These are phyloP conservation scores for Soucietia sequanensis DNA, from an alignment of 805 yeast genomes.

Conservation along the genomic window DNA sequence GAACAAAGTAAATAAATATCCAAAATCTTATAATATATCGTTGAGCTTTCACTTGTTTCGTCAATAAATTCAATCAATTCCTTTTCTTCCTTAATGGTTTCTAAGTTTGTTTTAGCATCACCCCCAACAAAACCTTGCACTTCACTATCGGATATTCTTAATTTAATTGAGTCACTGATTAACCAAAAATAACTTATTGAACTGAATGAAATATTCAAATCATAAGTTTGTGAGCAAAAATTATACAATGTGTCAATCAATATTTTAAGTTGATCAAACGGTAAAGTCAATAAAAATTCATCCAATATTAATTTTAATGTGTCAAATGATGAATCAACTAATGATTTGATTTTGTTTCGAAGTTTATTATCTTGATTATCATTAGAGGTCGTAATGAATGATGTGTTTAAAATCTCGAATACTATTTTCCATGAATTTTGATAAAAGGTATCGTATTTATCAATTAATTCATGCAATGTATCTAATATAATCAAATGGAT, in stretches of 20 bases:
- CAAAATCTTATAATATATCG: slow-evolving; percentile 11
- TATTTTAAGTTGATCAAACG: slow-evolving; percentile 58
- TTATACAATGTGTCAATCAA: slow-evolving; percentile 71
- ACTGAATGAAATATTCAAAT: slow-evolving; percentile 85
- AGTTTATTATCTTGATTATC: slow-evolving; percentile 29
- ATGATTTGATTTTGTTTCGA: slow-evolving; percentile 46
- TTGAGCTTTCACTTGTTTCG: slow-evolving; percentile 5
- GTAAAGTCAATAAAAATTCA: slow-evolving; percentile 76
- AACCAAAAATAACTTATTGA: slow-evolving; percentile 92
- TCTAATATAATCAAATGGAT: slow-evolving; percentile 60
- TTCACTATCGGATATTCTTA: slow-evolving; percentile 11
- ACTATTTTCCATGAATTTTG: slow-evolving; percentile 72
- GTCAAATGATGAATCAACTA: slow-evolving; percentile 71
- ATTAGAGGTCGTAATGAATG: slow-evolving; percentile 42
- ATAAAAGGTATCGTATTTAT: slow-evolving; percentile 66
- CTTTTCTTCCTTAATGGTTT: slow-evolving; percentile 4
- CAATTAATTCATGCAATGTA: slow-evolving; percentile 70
- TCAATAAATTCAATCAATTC: slow-evolving; percentile 8
- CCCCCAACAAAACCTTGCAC: too few relatives aligned
- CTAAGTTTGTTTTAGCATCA: slow-evolving; percentile 4
- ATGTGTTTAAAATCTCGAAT: slow-evolving; percentile 58
- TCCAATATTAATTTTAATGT: slow-evolving; percentile 81
- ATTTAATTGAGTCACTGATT: slow-evolving; percentile 67
- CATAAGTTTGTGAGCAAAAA: slow-evolving; percentile 69
- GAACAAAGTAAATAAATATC: slow-evolving; percentile 53